Evolutionary conservation across 2,329 filamentous ascomycete species (phyloP), one percentile per base, ranked within the genome.

Genomic region (Fusarium sp.): DNA sequence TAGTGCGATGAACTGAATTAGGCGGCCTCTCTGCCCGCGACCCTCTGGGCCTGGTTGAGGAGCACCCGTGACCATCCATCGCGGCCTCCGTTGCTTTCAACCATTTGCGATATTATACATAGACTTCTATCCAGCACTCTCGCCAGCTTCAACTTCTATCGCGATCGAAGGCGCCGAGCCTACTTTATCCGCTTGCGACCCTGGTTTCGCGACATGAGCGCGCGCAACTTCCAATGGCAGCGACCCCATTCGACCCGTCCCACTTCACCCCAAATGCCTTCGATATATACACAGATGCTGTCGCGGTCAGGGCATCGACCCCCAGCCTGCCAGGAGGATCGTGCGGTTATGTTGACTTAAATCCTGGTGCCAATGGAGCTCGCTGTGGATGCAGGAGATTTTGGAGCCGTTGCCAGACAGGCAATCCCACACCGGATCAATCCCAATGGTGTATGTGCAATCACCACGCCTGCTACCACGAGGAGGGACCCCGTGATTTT

Each of bases 401-500:
- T 78, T 89, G 87, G 86, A 83, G 83, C 73, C 83, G 83, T 65
- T 79, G 78, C 57, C 71, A 76, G 56, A 68, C 75, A 47, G 78
- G 73, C 32, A 76, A 77, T 50, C 74, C 79, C 48, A 75, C 78
- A 43, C 70, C 77, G 56, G 83, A 84, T 55, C 82, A 87, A 72
- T 73, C 80, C 28, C 80, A 80, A 63, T 88, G 83, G 82, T 89
- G 87, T 78, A 89, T 89, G 87, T 89, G 87, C 73, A 85, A 85
- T 55, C 87, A 89, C 71, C 87, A 89, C 77, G 87, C 87, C 55
- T 89, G 87, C 76, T 89, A 83, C 66, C 87, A 89, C 66, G 87
- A 89, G 75, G 82, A 88, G 71, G 78, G 76, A 37, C 60, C 71
- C 50, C 67, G 66, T 54, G 71, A 74, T 65, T 66, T 25, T 30